Percentiles rank a stretch among this genome's conserved stretches.
phyloP scores from a whole-genome alignment of 169 alveolate genomes.

The Perkinsus olseni region DNA sequence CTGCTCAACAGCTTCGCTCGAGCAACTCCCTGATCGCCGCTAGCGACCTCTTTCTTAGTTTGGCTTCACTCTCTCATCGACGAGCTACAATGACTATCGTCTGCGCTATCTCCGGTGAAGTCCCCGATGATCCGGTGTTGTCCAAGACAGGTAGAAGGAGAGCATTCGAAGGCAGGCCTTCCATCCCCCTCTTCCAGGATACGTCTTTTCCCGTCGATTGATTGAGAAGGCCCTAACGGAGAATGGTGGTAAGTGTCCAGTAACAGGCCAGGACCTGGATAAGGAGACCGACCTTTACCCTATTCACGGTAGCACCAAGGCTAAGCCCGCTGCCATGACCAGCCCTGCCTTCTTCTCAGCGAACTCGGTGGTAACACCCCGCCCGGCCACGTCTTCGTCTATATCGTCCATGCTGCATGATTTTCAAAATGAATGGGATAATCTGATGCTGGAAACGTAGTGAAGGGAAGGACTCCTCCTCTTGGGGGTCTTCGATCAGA shows the following conservation, averaged over 20 bases:
- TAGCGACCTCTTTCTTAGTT: neutral
- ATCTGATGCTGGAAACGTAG: conserved; percentile 74
- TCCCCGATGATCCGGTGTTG: conserved; percentile 71
- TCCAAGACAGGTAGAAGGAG: conserved; percentile 53
- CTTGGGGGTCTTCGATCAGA: neutral
- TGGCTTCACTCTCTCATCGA: neutral
- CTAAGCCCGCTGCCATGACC: neutral
- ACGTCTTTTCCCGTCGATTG: neutral
- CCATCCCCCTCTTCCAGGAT: neutral
- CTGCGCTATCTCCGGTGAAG: conserved; percentile 68
- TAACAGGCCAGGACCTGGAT: neutral
- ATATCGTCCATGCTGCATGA: conserved; percentile 52
- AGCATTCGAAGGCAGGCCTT: neutral
- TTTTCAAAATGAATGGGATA: conserved; percentile 81
- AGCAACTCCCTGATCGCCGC: too few species aligned
- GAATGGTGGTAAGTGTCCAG: neutral
- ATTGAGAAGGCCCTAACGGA: neutral
- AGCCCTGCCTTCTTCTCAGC: neutral
- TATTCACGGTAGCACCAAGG: neutral
- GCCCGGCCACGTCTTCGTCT: neutral
- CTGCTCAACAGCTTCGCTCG: neutral
- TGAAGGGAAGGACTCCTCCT: conserved; percentile 23
- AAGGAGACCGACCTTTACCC: neutral
- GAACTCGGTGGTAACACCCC: neutral
- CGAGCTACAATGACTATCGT: conserved; percentile 32